Base-by-base conservation (phyloP, 1,284 basidiomycete genomes). In the Ustilago vetiveriae region DNA sequence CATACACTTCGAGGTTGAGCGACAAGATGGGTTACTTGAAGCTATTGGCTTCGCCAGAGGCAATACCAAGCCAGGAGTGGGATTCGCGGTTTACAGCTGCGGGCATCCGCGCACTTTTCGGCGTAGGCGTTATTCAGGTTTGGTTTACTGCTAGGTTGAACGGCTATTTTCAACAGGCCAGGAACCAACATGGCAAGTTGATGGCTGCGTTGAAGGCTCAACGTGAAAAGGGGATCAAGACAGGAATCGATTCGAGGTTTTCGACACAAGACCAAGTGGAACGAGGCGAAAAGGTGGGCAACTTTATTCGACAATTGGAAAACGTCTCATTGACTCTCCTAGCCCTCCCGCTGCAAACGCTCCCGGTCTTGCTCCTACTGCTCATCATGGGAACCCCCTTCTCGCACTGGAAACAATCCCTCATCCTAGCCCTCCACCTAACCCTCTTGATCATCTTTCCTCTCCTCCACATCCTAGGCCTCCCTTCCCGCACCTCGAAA, bases 121-220 rank as follows among this genome's bases (percentile, higher is more conserved):
- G 66, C 0, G 38, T 45, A 0, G 50, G 50, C 5, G 47, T 69
- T 2, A 30, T 69, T 10, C 66, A 69, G 27, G 54, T 33, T 10
- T 69, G 66, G 66, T 69, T 63, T 21, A 26, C 19, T 3, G 66
- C 66, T 0, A 16, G 66, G 3, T 6, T 69, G 5, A 56, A 37
- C 6, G 39, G 36, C 3, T 69, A 64, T 16, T 22, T 48, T 1
- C 51, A 59, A n/a, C 17, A 19, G 9, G 55, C 50, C 2, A 6
- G 35, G 1, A 6, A 14, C 11, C 32, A 58, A 10, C 44, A 63
- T 22, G 4, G 9, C 2, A 5, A n/a, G 1, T 1, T 63, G 1
- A 14, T 58, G 0, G 6, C 5, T 4, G 39, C 24, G 5, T 4
- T 62, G 0, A 52, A 46, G 17, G 8, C 2, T 10, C 56, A 58